Evolutionary conservation across 192 early-diverging fungal species (phyloP).

Genomic region (Backusella macrospora): DNA sequence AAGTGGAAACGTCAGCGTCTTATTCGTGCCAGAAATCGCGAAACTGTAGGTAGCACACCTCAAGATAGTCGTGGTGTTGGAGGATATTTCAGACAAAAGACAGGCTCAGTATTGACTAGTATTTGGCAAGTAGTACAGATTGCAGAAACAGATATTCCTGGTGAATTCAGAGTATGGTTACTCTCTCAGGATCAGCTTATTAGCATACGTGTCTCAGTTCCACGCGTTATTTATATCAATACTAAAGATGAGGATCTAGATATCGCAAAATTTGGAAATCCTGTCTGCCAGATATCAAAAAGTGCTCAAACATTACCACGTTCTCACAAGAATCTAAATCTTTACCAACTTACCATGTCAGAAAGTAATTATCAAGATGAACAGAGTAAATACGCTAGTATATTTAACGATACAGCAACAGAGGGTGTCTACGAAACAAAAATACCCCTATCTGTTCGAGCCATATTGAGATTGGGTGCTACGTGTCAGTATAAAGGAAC

Average conservation of each 20-base stretch:
- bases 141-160: conserved; percentile 77
- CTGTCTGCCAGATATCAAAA: conserved; percentile 44
- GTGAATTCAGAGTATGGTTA: conserved; percentile 90
- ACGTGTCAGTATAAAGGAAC: conserved; percentile 44
- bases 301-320: conserved; percentile 76
- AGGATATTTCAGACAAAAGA: conserved; percentile 75
- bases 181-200: conserved; percentile 71
- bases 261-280: conserved; percentile 33
- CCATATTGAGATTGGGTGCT: conserved; percentile 79
- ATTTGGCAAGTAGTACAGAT: conserved; percentile 90
- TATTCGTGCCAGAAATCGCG: conserved; percentile 51
- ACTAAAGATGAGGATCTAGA: conserved; percentile 48
- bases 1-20: conserved; percentile 71
- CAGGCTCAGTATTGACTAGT: conserved; percentile 61
- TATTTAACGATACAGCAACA: conserved; percentile 86
- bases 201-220: conserved; percentile 72
- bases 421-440: conserved; percentile 97
- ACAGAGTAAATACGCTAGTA: conserved; percentile 68
- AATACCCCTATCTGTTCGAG: conserved; percentile 77
- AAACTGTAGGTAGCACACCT: conserved; percentile 13
- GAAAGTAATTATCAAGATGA: conserved; percentile 79
- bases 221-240: conserved; percentile 86
- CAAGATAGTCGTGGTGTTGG: conserved; percentile 27
- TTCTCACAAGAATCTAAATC: conserved; percentile 63
- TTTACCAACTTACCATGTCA: conserved; percentile 83